These are phyloP conservation scores for Lentinula boryana DNA, from an alignment of 768 basidiomycete genomes.

Conservation along the genomic window DNA sequence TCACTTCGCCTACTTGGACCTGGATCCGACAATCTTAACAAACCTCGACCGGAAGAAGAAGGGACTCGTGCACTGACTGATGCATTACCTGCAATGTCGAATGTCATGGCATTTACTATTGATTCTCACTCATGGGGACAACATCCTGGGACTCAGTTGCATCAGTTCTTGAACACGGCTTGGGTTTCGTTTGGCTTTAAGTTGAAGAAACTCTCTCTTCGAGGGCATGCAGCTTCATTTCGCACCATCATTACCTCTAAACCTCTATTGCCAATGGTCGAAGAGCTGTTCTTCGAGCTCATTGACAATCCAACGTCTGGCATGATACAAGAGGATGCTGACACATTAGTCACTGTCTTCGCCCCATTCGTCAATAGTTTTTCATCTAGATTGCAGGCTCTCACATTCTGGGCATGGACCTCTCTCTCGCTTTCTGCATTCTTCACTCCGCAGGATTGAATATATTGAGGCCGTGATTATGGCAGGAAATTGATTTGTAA, in stretches of 20 bases:
- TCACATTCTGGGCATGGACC: constrained; percentile 36
- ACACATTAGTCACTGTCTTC: constrained; percentile 24
- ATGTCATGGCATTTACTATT: constrained; percentile 29
- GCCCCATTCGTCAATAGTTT: constrained; percentile 36
- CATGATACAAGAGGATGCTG: constrained; percentile 12
- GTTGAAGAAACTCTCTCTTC: constrained; percentile 27
- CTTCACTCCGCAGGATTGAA: too few species aligned
- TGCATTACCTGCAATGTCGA: constrained; percentile 25
- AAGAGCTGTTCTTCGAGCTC: constrained; percentile 33
- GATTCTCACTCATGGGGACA: constrained; percentile 29
- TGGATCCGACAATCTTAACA: neutral
- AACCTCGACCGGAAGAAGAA: constrained; percentile 16
- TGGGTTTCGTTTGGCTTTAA: constrained; percentile 34
- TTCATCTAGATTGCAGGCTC: constrained; percentile 23
- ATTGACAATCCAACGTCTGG: constrained; percentile 22
- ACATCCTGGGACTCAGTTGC: constrained; percentile 22
- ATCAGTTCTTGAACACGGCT: constrained; percentile 26
- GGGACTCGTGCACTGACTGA: constrained; percentile 22
- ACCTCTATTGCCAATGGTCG: constrained; percentile 24
- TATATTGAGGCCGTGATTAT: too few species aligned
- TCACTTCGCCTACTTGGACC: constrained; percentile 4
- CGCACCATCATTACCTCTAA: constrained; percentile 24
- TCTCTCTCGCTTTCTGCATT: constrained; percentile 34
- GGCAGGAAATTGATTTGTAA: too few species aligned
- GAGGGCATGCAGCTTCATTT: constrained; percentile 30